phyloP scores from a whole-genome alignment of 2,329 filamentous ascomycete genomes.

The Lachnellula arida region DNA sequence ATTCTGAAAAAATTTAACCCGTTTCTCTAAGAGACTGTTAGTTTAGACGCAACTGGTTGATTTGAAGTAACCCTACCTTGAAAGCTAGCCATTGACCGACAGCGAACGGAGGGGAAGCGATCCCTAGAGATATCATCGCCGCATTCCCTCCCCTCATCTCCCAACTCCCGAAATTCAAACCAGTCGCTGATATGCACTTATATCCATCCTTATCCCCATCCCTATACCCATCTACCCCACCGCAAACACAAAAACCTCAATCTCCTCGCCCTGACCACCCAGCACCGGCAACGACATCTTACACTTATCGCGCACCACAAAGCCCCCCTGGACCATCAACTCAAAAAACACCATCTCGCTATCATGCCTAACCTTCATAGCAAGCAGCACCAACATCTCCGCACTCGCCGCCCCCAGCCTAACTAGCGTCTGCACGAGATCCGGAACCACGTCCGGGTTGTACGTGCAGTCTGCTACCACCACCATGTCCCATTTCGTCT shows the following conservation, averaged over 20 bases:
- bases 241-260: constrained; percentile 28
- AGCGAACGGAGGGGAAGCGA: too few relatives aligned
- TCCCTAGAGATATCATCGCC: too few relatives aligned
- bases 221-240: neutral
- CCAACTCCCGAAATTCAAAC: too few relatives aligned
- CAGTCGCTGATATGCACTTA: too few relatives aligned
- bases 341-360: constrained; percentile 64
- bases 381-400: constrained; percentile 44
- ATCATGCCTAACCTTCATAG: constrained; percentile 63
- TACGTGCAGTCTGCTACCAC: constrained; percentile 70
- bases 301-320: constrained; percentile 9
- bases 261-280: constrained; percentile 25
- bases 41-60: too few relatives aligned
- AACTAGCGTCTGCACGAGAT: constrained; percentile 54
- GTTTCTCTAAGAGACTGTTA: too few relatives aligned
- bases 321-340: constrained; percentile 41
- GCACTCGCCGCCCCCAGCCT: constrained; percentile 13
- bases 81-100: too few relatives aligned
- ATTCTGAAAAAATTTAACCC: too few relatives aligned
- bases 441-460: constrained; percentile 61
- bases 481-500: constrained; percentile 49
- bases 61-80: too few relatives aligned
- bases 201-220: neutral
- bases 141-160: too few relatives aligned
- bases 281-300: constrained; percentile 19